Percentiles rank a stretch among this genome's conserved stretches.
phyloP scores from a whole-genome alignment of 176 grass and related monocot species.

The Aechmea fasciata region DNA sequence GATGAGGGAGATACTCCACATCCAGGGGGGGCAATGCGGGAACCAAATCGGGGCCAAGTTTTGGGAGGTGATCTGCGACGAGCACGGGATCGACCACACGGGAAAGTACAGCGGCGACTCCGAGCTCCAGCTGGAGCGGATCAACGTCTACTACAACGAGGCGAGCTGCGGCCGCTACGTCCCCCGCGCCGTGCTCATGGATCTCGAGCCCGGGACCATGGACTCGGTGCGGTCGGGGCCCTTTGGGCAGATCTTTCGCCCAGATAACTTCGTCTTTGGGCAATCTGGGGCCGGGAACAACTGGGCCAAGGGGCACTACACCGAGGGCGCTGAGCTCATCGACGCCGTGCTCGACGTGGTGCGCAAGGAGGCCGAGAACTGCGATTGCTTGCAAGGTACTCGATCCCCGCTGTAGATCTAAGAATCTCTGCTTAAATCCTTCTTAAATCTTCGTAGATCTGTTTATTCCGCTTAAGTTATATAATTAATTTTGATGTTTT shows the following conservation, averaged over 20 bases:
- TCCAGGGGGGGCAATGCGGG: conserved; percentile 88
- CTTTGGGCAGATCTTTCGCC: conserved; percentile 80
- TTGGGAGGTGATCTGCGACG: conserved; percentile 94
- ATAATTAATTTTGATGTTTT: conserved; percentile 17
- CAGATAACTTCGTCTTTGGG: conserved; percentile 94
- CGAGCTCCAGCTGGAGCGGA: conserved; percentile 83
- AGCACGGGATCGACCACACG: conserved; percentile 81
- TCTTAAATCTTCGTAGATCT: not conserved
- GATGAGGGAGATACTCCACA: conserved; percentile 94
- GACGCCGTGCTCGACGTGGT: conserved; percentile 85
- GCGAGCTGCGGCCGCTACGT: conserved; percentile 71
- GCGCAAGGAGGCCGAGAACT: conserved; percentile 92
- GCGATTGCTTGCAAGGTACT: conserved; percentile 86
- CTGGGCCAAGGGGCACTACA: conserved; percentile 89
- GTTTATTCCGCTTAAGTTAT: not conserved
- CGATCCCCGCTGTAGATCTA: conserved; percentile 12
- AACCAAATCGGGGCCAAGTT: conserved; percentile 98
- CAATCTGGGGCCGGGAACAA: conserved; percentile 90
- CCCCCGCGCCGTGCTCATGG: conserved; percentile 87
- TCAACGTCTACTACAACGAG: conserved; percentile 99
- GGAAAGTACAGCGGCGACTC: conserved; percentile 67
- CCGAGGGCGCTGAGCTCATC: conserved; percentile 83
- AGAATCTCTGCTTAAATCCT: not conserved
- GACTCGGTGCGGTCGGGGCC: conserved; percentile 67
- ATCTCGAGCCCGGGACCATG: conserved; percentile 93